phyloP scores from a whole-genome alignment of 2,329 filamentous ascomycete genomes.

The Neopestalotiopsis rosae region DNA sequence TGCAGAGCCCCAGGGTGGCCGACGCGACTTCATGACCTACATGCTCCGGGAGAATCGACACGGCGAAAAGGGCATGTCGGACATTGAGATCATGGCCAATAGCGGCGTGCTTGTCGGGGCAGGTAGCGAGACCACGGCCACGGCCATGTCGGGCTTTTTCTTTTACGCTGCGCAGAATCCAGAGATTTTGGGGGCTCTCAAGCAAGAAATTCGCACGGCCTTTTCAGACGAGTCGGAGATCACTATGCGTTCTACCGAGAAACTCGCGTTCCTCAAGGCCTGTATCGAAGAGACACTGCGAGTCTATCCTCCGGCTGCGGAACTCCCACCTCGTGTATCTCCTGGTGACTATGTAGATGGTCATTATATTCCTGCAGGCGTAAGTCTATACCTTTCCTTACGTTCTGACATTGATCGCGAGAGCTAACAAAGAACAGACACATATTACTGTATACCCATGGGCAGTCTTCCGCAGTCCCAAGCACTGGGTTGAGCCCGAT shows the following conservation, averaged over 20 bases:
- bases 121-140: not conserved
- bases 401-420: not conserved
- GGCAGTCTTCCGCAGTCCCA: too few relatives aligned
- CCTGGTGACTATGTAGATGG: constrained; percentile 29
- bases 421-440: too few relatives aligned
- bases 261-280: constrained; percentile 5
- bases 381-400: constrained; percentile 22
- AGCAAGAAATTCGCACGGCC: not conserved
- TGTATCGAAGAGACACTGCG: constrained; percentile 18
- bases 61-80: constrained; percentile 12
- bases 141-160: not conserved
- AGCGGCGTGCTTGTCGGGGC: not conserved
- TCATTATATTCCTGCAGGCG: constrained; percentile 29
- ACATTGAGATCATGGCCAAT: constrained; percentile 13
- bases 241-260: not conserved
- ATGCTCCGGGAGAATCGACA: not conserved
- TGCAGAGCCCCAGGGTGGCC: not conserved
- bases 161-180: not conserved
- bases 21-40: constrained; percentile 6
- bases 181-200: not conserved
- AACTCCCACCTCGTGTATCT: constrained; percentile 26
- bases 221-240: constrained; percentile 10
- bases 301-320: not conserved
- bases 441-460: too few relatives aligned
- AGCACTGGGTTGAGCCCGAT: too few relatives aligned